phyloP scores from a whole-genome alignment of 179 eudicot genomes.

The Silene vulgaris region DNA sequence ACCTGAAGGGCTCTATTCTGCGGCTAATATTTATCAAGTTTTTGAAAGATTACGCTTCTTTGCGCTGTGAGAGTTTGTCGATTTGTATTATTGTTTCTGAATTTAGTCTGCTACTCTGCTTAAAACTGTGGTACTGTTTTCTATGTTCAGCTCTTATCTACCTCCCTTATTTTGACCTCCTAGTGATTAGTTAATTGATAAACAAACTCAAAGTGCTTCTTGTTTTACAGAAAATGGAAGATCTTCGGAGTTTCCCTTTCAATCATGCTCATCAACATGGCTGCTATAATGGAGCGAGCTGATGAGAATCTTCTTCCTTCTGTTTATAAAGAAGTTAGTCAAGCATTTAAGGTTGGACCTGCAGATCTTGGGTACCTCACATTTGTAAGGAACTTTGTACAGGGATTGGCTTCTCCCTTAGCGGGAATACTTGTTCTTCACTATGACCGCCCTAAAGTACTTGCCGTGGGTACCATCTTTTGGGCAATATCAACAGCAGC shows the following conservation, averaged over 20 bases:
- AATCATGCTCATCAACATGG: constrained; percentile 79
- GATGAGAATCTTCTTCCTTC: constrained; percentile 93
- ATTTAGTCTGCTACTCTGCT: not conserved
- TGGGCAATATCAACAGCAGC: constrained; percentile 96
- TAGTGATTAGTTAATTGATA: not conserved
- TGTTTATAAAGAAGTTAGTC: constrained; percentile 91
- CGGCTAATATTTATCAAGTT: not conserved
- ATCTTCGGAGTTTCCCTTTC: constrained; percentile 73
- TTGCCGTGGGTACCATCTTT: constrained; percentile 71
- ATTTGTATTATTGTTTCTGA: not conserved
- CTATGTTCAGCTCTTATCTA: not conserved
- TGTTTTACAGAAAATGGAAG: constrained; percentile 48
- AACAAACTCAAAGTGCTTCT: not conserved
- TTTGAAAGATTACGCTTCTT: not conserved
- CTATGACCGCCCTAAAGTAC: constrained; percentile 85
- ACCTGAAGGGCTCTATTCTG: not conserved
- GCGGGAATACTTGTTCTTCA: constrained; percentile 79
- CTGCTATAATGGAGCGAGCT: constrained; percentile 90
- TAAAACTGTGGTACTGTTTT: not conserved
- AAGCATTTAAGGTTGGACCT: constrained; percentile 76
- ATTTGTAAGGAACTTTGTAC: constrained; percentile 65
- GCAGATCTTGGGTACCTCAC: constrained; percentile 91
- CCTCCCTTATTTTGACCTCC: not conserved
- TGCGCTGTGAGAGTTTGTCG: too few species aligned
- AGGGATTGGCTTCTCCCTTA: constrained; percentile 76